These are phyloP conservation scores for Bassia scoparia DNA, from an alignment of 148 eudicot genomes.

Conservation along the genomic window DNA sequence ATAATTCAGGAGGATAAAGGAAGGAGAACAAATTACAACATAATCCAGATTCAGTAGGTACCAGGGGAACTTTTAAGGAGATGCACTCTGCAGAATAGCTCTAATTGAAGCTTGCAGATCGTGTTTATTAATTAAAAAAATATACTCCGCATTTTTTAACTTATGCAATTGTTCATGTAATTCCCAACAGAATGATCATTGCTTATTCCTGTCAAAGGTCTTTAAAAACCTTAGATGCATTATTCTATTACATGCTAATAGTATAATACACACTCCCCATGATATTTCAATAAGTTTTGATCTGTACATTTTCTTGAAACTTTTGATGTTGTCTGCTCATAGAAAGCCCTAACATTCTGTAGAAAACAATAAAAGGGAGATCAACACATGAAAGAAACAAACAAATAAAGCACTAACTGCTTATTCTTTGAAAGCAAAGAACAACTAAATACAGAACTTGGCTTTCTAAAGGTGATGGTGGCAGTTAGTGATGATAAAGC, in stretches of 20 bases:
- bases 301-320: slow-evolving; percentile 66
- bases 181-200: no score
- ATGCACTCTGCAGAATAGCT: no score
- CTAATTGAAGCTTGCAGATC: no score
- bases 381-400: slow-evolving; percentile 1
- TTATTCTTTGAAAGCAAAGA: neutral
- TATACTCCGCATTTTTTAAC: no score
- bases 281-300: slow-evolving; percentile 84
- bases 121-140: no score
- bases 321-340: slow-evolving; percentile 84
- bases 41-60: no score
- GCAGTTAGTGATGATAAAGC: no score
- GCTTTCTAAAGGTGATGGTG: neutral
- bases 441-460: neutral
- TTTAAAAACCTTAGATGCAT: neutral
- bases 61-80: no score
- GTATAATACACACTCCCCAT: slow-evolving; percentile 53
- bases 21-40: no score
- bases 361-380: slow-evolving; percentile 23
- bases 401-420: neutral
- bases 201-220: no score
- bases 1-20: no score
- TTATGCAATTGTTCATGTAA: no score
- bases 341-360: slow-evolving; percentile 90
- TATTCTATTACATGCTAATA: slow-evolving; percentile 5